Base-by-base conservation (phyloP, 1,139 yeast species). In the Geotrichum fermentans region DNA sequence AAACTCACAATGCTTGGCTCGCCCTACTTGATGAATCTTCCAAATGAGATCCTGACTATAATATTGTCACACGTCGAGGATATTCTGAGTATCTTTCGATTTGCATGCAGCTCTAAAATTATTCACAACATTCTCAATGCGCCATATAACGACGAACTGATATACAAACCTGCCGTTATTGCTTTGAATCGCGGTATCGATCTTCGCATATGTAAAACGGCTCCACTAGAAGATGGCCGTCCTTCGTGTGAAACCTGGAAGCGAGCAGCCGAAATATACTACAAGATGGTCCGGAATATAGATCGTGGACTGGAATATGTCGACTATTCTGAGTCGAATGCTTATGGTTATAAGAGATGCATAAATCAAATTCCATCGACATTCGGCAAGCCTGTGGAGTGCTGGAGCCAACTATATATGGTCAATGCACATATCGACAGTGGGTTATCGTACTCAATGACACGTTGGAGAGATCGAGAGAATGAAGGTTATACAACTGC, bases 351-450 rank as follows among this genome's bases (percentile, higher is more conserved):
- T 20, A n/a, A 16, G 16, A 2, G 44, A 16, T 32, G 38, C n/a
- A 32, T 41, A n/a, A 41, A 41, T n/a, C 44, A 41, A 5, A 41
- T 41, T 22, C 44, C 44, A 11, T 38, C 44, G n/a, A 7, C 37
- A 3, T 41, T 41, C 22, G 44, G 44, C 8, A 16, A 21, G 14
- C 44, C 44, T 4, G 44, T 41, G 22, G 44, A 41, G 14, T 18
- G 38, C 2, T 41, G 32, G 30, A 33, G 24, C 20, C 6, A 6
- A 6, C 28, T 41, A 20, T n/a, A n/a, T n/a, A 41, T 41, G 44
- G 22, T 32, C n/a, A 38, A 33, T 21, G 44, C 38, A 4, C 32
- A 33, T 22, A 32, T 41, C n/a, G 44, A 41, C 5, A 32, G 18
- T 32, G 44, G 44, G 3, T 32, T 41, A 34, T 20, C 22, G 8